These are phyloP conservation scores for Bryum argenteum DNA, from an alignment of 225 moss, liverwort and hornwort genomes.

Conservation along the genomic window DNA sequence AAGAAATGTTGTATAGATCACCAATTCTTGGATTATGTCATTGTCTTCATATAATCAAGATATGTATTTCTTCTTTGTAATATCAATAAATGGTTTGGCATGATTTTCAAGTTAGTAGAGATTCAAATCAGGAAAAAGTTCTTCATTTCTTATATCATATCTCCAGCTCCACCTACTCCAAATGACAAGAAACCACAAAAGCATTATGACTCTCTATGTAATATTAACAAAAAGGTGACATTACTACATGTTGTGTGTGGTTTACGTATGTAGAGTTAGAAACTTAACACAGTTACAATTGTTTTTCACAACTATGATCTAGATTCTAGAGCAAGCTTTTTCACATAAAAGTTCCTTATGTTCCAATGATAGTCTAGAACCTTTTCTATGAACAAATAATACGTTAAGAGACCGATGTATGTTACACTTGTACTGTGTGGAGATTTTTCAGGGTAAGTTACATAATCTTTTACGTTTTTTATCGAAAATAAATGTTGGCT, in stretches of 20 bases:
- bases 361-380: too few species aligned
- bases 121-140: constrained; percentile 13
- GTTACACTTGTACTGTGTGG: too few species aligned
- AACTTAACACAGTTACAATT: not conserved
- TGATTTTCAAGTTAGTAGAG: constrained; percentile 23
- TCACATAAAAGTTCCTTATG: too few species aligned
- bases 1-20: not conserved
- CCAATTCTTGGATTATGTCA: not conserved
- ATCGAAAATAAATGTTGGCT: too few species aligned
- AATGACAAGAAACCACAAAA: constrained; percentile 35
- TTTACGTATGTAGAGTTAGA: not conserved
- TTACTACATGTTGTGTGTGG: not conserved
- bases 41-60: not conserved
- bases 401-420: too few species aligned
- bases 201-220: constrained; percentile 24
- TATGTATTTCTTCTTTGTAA: constrained; percentile 9
- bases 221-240: not conserved
- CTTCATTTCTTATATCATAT: constrained; percentile 38
- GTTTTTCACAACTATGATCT: not conserved
- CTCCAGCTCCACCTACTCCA: constrained; percentile 58
- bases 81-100: constrained; percentile 7
- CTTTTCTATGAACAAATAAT: too few species aligned
- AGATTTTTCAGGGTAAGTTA: too few species aligned
- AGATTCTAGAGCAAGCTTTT: not conserved
- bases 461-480: too few species aligned